These are phyloP conservation scores for Astragalus membranaceus DNA, from an alignment of 306 rosid species.

Conservation along the genomic window DNA sequence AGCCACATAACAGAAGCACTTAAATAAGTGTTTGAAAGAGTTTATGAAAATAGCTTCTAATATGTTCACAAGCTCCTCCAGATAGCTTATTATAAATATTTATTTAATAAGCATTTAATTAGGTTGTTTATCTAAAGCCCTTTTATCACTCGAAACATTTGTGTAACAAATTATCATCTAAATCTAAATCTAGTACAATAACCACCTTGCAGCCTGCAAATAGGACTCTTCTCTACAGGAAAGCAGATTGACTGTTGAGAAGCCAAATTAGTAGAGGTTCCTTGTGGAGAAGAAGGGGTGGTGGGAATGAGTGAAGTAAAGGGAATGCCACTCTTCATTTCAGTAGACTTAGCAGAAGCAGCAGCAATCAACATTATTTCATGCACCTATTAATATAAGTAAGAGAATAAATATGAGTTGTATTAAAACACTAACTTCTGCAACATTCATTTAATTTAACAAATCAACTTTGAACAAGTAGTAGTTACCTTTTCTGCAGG, in stretches of 20 bases:
- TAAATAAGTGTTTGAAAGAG: too few relatives aligned
- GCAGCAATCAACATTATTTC: constrained; percentile 52
- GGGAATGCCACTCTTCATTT: constrained; percentile 39
- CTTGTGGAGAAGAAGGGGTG: constrained; percentile 36
- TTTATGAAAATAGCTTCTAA: too few relatives aligned
- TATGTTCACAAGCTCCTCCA: too few relatives aligned
- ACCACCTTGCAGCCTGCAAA: constrained; percentile 59
- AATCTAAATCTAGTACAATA: too few relatives aligned
- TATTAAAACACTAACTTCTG: background rate
- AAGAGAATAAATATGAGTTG: background rate
- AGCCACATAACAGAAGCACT: too few relatives aligned
- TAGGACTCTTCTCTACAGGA: constrained; percentile 48
- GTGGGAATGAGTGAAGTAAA: constrained; percentile 31
- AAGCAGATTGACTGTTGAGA: constrained; percentile 37
- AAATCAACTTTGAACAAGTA: background rate
- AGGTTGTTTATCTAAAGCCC: too few relatives aligned
- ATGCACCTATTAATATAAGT: constrained; percentile 34
- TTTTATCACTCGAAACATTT: too few relatives aligned
- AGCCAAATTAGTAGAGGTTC: constrained; percentile 33
- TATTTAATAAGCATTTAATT: too few relatives aligned
- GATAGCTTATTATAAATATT: too few relatives aligned
- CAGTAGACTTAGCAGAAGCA: constrained; percentile 42
- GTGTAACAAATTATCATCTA: too few relatives aligned
- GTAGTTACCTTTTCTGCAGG: constrained; percentile 52
- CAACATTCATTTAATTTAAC: background rate